Base-by-base conservation (phyloP, 2,329 filamentous ascomycete genomes). In the Ambrosiella xylebori region DNA sequence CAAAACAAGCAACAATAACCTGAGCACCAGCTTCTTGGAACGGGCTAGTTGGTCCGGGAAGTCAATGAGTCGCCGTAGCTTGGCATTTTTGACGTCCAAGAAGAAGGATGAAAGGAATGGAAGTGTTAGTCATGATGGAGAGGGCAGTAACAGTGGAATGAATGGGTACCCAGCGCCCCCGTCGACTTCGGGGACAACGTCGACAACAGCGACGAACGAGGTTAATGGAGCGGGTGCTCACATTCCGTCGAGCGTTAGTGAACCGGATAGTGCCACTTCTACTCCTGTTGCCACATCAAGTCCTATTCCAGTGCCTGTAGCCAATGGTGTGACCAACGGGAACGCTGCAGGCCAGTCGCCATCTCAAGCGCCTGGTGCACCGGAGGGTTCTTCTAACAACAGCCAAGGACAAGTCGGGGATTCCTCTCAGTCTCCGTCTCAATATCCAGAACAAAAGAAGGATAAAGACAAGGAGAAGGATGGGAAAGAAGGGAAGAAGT, bases 21-120 rank as follows among this genome's bases (percentile, higher is more conserved):
- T 75, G 51, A 64, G 9, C 68, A 69, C 53, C 74, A 70, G 54
- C 36, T 74, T 80, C 37, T 71, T 93, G 47, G 81, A 80, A 64
- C 76, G 86, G 50, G 82, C 86, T 62, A 79, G 82, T 63, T 77
- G 83, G 57, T 81, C 81, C 8, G 88, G 84, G 68, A 91, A 87
- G 72, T 89, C 86, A 62, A 78, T 95, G 73, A 80, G 86, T 54
- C 80, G 84, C 62, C 88, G 85, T 69, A 85, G 86, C 63, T 83
- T 87, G 65, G 79, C 77, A 38, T 85, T 86, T 65, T 71, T 84
- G 41, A 54, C 55, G 2, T 73, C 76, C 64, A 80, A 79, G 61
- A 76, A 79, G 61, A 76, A 71, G 66, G 64, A 61, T 38, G 50
- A 54, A 8, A 49, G 37, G 45, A 54, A 38, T 19, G 41, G 35